Percentiles rank a stretch among this genome's conserved stretches.
Evolutionary conservation across 129 eudicot genomes (phyloP).

Genomic region (Lonicera japonica): DNA sequence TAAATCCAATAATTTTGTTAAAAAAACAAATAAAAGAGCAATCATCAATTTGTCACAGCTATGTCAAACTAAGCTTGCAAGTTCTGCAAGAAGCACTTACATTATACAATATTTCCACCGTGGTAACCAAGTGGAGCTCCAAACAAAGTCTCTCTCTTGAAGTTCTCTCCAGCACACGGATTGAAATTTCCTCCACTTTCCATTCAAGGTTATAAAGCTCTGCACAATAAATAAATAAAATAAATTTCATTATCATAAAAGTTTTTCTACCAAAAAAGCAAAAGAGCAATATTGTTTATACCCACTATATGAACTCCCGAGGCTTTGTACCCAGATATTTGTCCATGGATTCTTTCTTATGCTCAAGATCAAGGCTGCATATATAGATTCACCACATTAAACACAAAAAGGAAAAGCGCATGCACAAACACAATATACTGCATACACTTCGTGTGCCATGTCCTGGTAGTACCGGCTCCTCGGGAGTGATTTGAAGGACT

Average conservation of each 20-base stretch:
- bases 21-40: no score
- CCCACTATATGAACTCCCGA: slow-evolving; percentile 32
- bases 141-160: slow-evolving; percentile 1
- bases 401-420: no score
- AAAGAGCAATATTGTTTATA: slow-evolving; percentile 1
- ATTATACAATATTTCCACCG: slow-evolving; percentile 6
- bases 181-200: not conserved
- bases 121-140: slow-evolving; percentile 4
- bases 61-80: not conserved
- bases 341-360: slow-evolving; percentile 72
- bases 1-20: no score
- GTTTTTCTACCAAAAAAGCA: not conserved
- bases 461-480: no score
- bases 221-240: not conserved
- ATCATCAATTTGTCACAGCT: not conserved
- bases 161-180: not conserved
- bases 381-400: slow-evolving; percentile 1
- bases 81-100: not conserved
- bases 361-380: slow-evolving; percentile 93
- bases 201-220: not conserved
- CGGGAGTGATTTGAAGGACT: no score
- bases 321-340: slow-evolving; percentile 61
- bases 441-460: no score
- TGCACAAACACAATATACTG: no score
- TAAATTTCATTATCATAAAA: not conserved